Percentiles rank a stretch among this genome's conserved stretches.
Evolutionary conservation across 208 protist species (phyloP).

Genomic region (Vickermania spadyakhi): DNA sequence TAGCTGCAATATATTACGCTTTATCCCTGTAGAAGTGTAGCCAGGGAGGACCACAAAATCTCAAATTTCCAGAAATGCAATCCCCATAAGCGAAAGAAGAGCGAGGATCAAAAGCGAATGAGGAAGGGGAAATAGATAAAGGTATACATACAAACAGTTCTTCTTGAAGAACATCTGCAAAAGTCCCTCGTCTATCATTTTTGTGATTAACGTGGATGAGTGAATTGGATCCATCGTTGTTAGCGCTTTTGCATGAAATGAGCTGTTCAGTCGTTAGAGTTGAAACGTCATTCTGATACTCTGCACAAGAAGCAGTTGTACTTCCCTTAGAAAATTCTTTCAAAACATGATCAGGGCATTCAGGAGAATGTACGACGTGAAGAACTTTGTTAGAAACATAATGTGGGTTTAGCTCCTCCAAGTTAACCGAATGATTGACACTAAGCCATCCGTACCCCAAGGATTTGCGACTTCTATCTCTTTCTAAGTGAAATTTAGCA

Average conservation of each 20-base stretch:
- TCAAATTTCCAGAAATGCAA: too few relatives aligned
- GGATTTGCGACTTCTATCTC: not conserved
- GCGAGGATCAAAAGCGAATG: conserved; percentile 46
- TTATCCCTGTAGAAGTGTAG: conserved; percentile 18
- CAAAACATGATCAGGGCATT: not conserved
- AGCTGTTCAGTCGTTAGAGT: not conserved
- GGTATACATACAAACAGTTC: conserved; percentile 57
- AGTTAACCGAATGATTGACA: not conserved
- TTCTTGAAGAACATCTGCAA: too few relatives aligned
- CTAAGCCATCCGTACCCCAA: not conserved
- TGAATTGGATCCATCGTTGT: too few relatives aligned
- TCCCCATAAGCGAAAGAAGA: conserved; percentile 44
- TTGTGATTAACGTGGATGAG: too few relatives aligned
- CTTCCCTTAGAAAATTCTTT: not conserved
- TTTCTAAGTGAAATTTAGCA: not conserved
- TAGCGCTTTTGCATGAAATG: not conserved
- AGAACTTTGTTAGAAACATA: not conserved
- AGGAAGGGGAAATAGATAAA: conserved; percentile 28
- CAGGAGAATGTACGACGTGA: not conserved
- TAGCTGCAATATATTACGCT: not conserved
- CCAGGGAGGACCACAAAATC: conserved; percentile 28
- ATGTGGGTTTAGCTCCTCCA: not conserved
- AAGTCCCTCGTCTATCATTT: too few relatives aligned
- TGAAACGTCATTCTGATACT: not conserved
- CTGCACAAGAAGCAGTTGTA: not conserved